Evolutionary conservation across 805 yeast genomes (phyloP).

Genomic region (Candida ficus): DNA sequence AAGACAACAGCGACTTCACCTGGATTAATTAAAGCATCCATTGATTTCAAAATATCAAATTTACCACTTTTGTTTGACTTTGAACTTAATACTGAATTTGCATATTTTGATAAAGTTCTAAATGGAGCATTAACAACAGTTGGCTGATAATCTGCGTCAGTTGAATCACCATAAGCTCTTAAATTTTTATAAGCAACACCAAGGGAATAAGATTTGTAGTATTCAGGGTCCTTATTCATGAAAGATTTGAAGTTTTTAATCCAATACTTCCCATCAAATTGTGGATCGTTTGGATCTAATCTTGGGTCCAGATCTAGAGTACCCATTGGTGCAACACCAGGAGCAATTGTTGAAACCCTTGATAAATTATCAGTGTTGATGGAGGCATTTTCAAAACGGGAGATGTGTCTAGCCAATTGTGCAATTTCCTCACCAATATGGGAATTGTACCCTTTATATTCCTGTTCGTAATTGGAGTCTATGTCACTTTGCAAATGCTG

Average conservation of each 20-base stretch:
- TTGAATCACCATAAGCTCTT: slow-evolving; percentile 53
- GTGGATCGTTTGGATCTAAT: slow-evolving; percentile 48
- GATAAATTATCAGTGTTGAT: slow-evolving; percentile 37
- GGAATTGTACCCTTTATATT: too few species aligned
- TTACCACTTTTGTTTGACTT: slow-evolving; percentile 18
- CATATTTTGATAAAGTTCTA: slow-evolving; percentile 15
- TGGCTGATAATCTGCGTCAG: slow-evolving; percentile 57
- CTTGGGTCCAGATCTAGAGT: slow-evolving; percentile 56
- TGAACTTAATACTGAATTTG: slow-evolving; percentile 11
- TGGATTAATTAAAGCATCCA: slow-evolving; percentile 58
- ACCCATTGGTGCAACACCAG: slow-evolving; percentile 34
- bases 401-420: background rate
- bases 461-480: too few species aligned
- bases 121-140: slow-evolving; percentile 43
- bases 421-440: too few species aligned
- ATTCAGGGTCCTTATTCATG: slow-evolving; percentile 47
- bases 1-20: slow-evolving; percentile 68
- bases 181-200: slow-evolving; percentile 54
- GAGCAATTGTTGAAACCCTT: slow-evolving; percentile 26
- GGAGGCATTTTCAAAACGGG: slow-evolving; percentile 1
- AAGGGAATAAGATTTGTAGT: slow-evolving; percentile 48
- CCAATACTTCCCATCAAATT: too few species aligned
- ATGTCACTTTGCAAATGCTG: too few species aligned
- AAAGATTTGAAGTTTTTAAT: slow-evolving; percentile 50
- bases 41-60: slow-evolving; percentile 48